phyloP scores from a whole-genome alignment of 1,139 yeast species.

The Saccharomyces hybrid region DNA sequence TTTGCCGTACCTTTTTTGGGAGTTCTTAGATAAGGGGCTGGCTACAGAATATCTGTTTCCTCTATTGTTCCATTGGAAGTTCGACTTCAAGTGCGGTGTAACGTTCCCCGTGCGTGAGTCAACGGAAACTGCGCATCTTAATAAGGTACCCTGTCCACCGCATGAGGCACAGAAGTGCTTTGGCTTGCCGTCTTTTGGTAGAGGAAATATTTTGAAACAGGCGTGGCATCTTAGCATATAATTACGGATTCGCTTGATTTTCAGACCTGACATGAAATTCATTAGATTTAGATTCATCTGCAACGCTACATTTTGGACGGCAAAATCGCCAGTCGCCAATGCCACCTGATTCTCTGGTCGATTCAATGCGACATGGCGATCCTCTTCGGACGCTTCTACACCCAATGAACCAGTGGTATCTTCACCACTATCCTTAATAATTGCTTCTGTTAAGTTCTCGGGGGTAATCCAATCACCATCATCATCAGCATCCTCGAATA shows the following conservation, averaged over 20 bases:
- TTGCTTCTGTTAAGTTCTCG: constrained; percentile 65
- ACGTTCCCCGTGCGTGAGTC: constrained; percentile 72
- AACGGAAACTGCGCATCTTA: constrained; percentile 86
- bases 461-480: constrained; percentile 97
- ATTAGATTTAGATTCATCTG: constrained; percentile 84
- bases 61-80: constrained; percentile 89
- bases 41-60: constrained; percentile 78
- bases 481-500: constrained; percentile 53
- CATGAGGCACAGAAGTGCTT: constrained; percentile 84
- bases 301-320: constrained; percentile 90
- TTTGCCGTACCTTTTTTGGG: constrained; percentile 55
- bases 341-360: constrained; percentile 55
- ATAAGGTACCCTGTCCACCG: constrained; percentile 88
- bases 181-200: constrained; percentile 67
- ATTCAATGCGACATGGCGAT: constrained; percentile 18
- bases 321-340: constrained; percentile 91
- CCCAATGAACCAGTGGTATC: constrained; percentile 37
- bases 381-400: constrained; percentile 21
- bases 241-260: constrained; percentile 77
- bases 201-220: constrained; percentile 74
- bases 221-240: constrained; percentile 97
- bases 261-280: constrained; percentile 78
- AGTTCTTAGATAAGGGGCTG: constrained; percentile 63
- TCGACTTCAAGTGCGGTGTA: constrained; percentile 83
- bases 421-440: constrained; percentile 57